Evolutionary conservation across 768 basidiomycete species (phyloP).

Genomic region (Lactarius indigo): DNA sequence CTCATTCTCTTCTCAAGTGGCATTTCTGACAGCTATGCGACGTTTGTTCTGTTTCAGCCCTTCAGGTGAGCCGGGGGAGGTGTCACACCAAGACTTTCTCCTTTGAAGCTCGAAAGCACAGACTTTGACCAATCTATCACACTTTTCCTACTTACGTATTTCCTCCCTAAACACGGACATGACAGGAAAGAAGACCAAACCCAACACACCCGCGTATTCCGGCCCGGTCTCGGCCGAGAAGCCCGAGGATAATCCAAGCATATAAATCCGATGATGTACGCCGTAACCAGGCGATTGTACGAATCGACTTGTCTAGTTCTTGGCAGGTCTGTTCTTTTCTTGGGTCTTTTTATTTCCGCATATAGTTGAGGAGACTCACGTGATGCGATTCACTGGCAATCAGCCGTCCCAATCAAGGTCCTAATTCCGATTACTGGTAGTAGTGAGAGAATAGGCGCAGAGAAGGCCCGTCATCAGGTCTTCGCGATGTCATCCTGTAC

Average conservation of each 20-base stretch:
- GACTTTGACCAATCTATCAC: not conserved
- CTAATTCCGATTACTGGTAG: too few relatives aligned
- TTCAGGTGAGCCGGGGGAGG: not conserved
- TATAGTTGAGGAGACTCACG: too few relatives aligned
- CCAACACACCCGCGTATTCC: slow-evolving; percentile 16
- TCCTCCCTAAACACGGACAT: slow-evolving; percentile 10
- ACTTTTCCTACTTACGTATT: slow-evolving; percentile 20
- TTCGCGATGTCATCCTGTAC: too few relatives aligned
- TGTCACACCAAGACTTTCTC: not conserved
- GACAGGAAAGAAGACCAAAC: slow-evolving; percentile 3
- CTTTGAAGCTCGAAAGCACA: not conserved
- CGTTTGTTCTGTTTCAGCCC: not conserved
- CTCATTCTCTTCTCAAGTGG: not conserved
- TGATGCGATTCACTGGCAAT: too few relatives aligned
- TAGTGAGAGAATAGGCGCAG: too few relatives aligned
- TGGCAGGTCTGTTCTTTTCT: too few relatives aligned
- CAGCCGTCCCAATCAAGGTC: too few relatives aligned
- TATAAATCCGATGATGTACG: not conserved
- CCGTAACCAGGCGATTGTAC: too few relatives aligned
- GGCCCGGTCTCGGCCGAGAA: slow-evolving; percentile 4
- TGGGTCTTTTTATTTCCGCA: too few relatives aligned
- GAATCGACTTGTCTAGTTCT: too few relatives aligned
- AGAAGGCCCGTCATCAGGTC: too few relatives aligned
- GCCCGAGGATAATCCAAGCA: not conserved
- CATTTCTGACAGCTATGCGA: not conserved